Evolutionary conservation across 1,139 yeast species (phyloP).

Genomic region (Taphrina betulina): DNA sequence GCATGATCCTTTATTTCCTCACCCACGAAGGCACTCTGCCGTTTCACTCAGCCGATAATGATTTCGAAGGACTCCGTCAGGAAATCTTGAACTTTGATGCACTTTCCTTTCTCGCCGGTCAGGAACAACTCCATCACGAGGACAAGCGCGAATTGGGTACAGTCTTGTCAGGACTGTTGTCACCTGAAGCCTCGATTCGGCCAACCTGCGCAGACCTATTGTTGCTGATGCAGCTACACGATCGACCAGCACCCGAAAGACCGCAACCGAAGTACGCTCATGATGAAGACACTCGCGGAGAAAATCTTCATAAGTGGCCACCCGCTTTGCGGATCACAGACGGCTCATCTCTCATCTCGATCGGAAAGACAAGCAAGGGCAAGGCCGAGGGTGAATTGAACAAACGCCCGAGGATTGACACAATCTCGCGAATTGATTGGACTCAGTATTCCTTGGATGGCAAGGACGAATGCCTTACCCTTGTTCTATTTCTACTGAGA

Average conservation of each 20-base stretch:
- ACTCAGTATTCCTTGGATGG: too few species aligned
- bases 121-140: conserved; percentile 40
- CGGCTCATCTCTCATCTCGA: neutral
- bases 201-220: conserved; percentile 51
- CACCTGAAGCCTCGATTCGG: conserved; percentile 47
- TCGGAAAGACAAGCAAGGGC: too few species aligned
- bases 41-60: conserved; percentile 41
- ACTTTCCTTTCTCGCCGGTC: conserved; percentile 39
- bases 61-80: conserved; percentile 46
- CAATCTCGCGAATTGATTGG: too few species aligned
- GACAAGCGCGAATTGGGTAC: conserved; percentile 50
- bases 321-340: neutral
- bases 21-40: conserved; percentile 62
- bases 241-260: neutral
- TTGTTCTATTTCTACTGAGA: too few species aligned
- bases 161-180: conserved; percentile 47
- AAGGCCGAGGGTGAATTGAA: too few species aligned
- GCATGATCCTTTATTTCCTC: conserved; percentile 72
- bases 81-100: conserved; percentile 49
- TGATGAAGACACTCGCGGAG: neutral
- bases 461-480: too few species aligned
- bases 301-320: neutral
- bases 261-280: neutral
- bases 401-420: too few species aligned
- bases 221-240: conserved; percentile 39